Evolutionary conservation across 306 rosid species (phyloP), one percentile per base, ranked within the genome.

Genomic region (Dalbergia cochinchinensis): DNA sequence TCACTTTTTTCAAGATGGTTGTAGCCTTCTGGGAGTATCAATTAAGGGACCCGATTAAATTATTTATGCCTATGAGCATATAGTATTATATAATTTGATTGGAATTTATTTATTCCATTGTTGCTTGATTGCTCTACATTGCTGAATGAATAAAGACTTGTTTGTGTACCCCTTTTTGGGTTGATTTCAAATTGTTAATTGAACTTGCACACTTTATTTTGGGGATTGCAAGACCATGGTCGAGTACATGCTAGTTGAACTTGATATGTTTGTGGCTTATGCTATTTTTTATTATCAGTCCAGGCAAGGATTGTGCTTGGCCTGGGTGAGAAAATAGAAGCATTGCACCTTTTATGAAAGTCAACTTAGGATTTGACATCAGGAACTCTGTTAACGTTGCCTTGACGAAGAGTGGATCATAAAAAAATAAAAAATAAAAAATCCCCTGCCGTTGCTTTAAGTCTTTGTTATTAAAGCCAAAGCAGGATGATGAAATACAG

Each of bases 61-160:
- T 44, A 69, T 77, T 51, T 19, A 44, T 44, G 10, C 0, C 12
- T 54, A 54, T 79, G 61, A 68, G 26, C 39, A 16, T 53, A 33
- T 50, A 54, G 41, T 37, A 80, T 39, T 59, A 13, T 74, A 2
- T 41, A 20, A 16, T 6, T 54, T n/a, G 4, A 54, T 71, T 81
- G 50, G 83, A 66, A 58, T 75, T 74, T 2, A 4, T 78, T 20
- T 73, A 60, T 51, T 58, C 35, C 14, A 1, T 63, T 42, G 48
- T 33, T 70, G 74, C n/a, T 55, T 61, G 63, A 19, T 81, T 81
- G 62, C 50, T 68, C 53, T 83, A 4, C 47, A 16, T 80, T 35
- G 65, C 18, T 80, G 57, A 37, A 71, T 59, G 66, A 37, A 44
- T 66, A n/a, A 64, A 59, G 47, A 50, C 57, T 73, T 15, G 20